Base-by-base conservation (phyloP, 805 yeast species). In the Lipomyces yamanashiensis region DNA sequence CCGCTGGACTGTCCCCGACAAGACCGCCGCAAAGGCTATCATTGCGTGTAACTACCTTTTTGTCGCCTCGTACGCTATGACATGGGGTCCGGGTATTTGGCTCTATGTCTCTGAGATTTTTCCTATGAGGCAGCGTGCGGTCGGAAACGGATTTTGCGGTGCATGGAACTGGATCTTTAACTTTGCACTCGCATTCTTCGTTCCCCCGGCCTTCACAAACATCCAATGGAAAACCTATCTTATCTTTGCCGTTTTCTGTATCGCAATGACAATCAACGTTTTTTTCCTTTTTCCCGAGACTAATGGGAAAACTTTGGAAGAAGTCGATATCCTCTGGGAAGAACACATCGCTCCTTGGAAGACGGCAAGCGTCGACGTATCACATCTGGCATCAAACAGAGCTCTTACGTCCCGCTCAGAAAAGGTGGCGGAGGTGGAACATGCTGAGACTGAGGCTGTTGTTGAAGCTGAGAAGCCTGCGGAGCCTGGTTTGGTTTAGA, bases 271-370 rank as follows among this genome's bases (percentile, higher is more conserved):
- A 48, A 62, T 84, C 58, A 85, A 73, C 34, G 71, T 74, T 12
- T 71, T 79, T 63, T 72, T 85, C 66, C 84, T 85, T 75, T 85
- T 86, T 82, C 89, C 88, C 43, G 92, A 87, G 76, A 87, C 91
- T 39, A 87, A 86, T 76, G 87, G 83, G 69, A 84, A 82, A 76
- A 85, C 90, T 12, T 80, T 87, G 73, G 92, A 87, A 76, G 90
- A 87, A 75, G 84, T 87, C 64, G 91, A 87, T 86, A 82, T 83
- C 54, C 78, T 86, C 55, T 86, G 71, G 71, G 61, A 61, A 9
- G 57, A 66, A 37, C 53, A 66, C 34, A 61, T 68, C 43, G 59
- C 63, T 41, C 70, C 71, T 9, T 68, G 71, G 71, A 68, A 66
- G 55, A 48, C 71, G 1, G 49, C 61, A 8, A 60, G 54, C 9